Conservation (phyloP, 75 land plant species). For the Cupressus sempervirens region DNA sequence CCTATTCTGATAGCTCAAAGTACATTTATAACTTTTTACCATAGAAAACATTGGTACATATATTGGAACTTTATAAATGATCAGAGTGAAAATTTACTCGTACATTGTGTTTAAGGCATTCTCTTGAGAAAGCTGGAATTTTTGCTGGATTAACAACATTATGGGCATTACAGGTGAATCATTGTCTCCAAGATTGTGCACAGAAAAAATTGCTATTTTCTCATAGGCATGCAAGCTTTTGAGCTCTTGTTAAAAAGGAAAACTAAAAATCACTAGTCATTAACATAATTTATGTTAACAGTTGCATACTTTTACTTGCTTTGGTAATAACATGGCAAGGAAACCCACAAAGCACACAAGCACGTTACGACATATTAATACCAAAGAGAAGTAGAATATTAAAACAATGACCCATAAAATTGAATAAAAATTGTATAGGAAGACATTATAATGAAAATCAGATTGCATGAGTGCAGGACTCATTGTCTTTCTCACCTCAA, state of each 20-base stretch:
- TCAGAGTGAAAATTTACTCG: conserved; percentile 12
- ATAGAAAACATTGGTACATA: not conserved
- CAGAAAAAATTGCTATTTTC: conserved; percentile 95
- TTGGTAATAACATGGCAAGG: not conserved
- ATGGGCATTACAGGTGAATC: conserved; percentile 98
- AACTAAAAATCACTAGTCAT: not conserved
- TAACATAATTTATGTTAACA: not conserved
- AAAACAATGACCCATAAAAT: not conserved
- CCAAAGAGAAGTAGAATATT: not conserved
- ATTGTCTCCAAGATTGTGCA: conserved; percentile 78
- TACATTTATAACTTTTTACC: not conserved
- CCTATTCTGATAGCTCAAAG: not conserved
- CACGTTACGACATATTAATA: not conserved
- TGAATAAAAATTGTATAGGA: not conserved
- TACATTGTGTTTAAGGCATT: conserved; percentile 86
- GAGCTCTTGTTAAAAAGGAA: conserved; percentile 53
- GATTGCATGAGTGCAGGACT: not conserved
- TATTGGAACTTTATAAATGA: not conserved
- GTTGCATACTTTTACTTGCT: not conserved
- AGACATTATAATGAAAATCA: not conserved
- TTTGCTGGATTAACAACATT: conserved; percentile 96
- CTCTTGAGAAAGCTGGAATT: conserved; percentile 90
- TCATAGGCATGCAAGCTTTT: conserved; percentile 76
- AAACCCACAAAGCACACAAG: not conserved
- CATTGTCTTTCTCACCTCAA: conserved; percentile 48